Evolutionary conservation across 192 early-diverging fungal species (phyloP), one percentile per base, ranked within the genome.

Genomic region (Coemansia sp.): DNA sequence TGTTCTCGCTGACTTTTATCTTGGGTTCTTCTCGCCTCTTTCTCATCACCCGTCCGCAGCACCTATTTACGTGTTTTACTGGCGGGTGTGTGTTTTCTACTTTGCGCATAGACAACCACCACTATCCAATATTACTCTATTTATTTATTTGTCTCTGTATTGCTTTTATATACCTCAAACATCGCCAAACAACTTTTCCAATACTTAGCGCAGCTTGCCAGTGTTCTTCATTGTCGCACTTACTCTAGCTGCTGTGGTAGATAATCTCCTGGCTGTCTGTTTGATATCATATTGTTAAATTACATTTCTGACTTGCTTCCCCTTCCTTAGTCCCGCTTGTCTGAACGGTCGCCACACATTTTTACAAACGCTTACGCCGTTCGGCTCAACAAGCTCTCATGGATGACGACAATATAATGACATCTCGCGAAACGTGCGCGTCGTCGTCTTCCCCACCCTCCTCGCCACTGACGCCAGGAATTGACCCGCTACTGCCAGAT

Each of bases 401-500:
- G 77, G 61, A 73, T 58, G 59, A 58, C 24, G 34, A 30, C 55
- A 69, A 31, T 55, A 60, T 60, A 53, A 62, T 68, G 54, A 26
- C 65, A 19, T 56, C 77, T 27, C 71, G 58, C 53, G 72, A 67
- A 58, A 58, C 68, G 56, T 67, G 56, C 28, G 68, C 65, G 16
- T 70, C 71, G 18, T 70, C 76, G 44, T 49, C 71, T 31, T 74
- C 77, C 32, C 59, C 64, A 4, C 55, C 32, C 6, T 80, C 71
- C 23, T 80, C 77, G 53, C 77, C 77, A 2, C 1, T 63, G 8
- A 80, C 77, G 0, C 77, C 77, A 1, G 58, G 58, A n/a, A 48
- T 65, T 23, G 71, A 71, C 62, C 21, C 62, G 2, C 49, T 30
- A n/a, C 71, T 65, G 7, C 10, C 65, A 18, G 70, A 80, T 27